phyloP scores from a whole-genome alignment of 2,329 filamentous ascomycete genomes.

The Neopestalotiopsis sp. region DNA sequence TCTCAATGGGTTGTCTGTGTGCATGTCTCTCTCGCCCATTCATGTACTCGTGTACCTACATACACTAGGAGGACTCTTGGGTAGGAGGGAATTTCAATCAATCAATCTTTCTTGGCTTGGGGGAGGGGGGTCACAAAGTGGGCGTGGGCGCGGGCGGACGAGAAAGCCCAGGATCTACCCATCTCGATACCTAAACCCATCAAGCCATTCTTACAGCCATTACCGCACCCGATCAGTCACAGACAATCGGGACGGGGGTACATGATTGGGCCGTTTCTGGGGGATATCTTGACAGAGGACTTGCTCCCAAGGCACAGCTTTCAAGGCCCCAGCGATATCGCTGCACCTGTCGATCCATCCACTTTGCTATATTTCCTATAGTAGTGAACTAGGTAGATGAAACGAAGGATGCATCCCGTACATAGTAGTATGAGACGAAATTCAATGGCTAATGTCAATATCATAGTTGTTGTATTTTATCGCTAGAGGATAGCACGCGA shows the following conservation, averaged over 20 bases:
- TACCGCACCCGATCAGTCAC: not conserved
- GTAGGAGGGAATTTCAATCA: not conserved
- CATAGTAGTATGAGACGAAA: not conserved
- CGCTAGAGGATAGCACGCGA: not conserved
- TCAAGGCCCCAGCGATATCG: not conserved
- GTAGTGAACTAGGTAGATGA: not conserved
- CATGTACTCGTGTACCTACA: not conserved
- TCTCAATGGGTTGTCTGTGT: not conserved
- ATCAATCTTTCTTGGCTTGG: not conserved
- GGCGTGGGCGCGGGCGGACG: not conserved
- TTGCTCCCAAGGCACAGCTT: not conserved
- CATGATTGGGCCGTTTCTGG: not conserved
- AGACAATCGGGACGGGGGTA: not conserved
- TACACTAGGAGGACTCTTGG: not conserved
- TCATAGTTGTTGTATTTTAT: not conserved
- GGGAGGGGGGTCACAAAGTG: not conserved
- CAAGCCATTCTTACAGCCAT: not conserved
- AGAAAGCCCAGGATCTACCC: not conserved
- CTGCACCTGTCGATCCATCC: slow-evolving; percentile 1
- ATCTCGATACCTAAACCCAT: not conserved
- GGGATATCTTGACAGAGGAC: not conserved
- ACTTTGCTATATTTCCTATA: not conserved
- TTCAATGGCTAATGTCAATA: not conserved
- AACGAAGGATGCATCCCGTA: not conserved
- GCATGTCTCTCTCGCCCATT: not conserved